Evolutionary conservation across 2,329 filamentous ascomycete species (phyloP).

Genomic region (Botryotinia narcissicola): DNA sequence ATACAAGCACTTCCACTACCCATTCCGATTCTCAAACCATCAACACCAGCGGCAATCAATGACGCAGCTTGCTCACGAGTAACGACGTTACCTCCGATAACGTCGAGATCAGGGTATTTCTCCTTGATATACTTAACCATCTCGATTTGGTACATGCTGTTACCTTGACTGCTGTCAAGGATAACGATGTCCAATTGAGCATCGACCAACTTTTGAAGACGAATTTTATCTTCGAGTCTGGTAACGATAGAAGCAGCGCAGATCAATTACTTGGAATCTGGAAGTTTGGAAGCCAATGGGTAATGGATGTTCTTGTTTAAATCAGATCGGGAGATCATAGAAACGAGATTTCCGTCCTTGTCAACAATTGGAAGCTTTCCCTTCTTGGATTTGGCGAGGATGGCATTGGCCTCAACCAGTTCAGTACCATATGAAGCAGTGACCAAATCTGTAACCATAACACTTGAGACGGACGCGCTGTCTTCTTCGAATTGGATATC

Average conservation of each 20-base stretch:
- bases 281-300: conserved; percentile 92
- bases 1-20: conserved; percentile 97
- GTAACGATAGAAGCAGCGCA: conserved; percentile 95
- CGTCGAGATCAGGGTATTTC: conserved; percentile 80
- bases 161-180: conserved; percentile 94
- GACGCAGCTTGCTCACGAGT: conserved; percentile 92
- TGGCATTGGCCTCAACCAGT: conserved; percentile 84
- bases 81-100: conserved; percentile 98
- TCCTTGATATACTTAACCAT: conserved; percentile 97
- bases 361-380: conserved; percentile 95
- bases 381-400: conserved; percentile 95
- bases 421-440: conserved; percentile 82
- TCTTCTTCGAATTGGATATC: conserved; percentile 93
- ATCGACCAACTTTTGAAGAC: conserved; percentile 84
- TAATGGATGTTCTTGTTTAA: conserved; percentile 99
- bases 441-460: conserved; percentile 94
- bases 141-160: conserved; percentile 97
- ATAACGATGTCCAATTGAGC: conserved; percentile 94
- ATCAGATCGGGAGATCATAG: conserved; percentile 90
- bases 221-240: conserved; percentile 84
- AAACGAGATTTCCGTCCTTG: conserved; percentile 77
- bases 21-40: conserved; percentile 98
- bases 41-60: conserved; percentile 89
- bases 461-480: conserved; percentile 71
- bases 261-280: conserved; percentile 95